Evolutionary conservation across 352 stramenopile genomes (phyloP).

Genomic region (Pythium periplocum): DNA sequence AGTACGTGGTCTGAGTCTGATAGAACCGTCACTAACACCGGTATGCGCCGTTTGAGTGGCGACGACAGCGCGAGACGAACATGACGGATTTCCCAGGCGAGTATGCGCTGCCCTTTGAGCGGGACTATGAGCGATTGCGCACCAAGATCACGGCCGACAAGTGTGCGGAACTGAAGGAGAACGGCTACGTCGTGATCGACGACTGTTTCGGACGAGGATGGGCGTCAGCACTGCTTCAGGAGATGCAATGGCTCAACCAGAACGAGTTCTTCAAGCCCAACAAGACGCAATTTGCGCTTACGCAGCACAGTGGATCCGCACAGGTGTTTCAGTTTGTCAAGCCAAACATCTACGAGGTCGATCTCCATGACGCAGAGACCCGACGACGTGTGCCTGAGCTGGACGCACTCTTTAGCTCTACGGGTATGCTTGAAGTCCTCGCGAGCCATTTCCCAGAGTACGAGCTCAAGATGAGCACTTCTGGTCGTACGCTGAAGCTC

Average conservation of each 20-base stretch:
- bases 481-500: constrained; percentile 63
- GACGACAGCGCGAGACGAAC: no score
- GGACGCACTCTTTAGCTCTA: constrained; percentile 60
- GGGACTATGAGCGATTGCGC: constrained; percentile 46
- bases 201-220: constrained; percentile 56
- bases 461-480: constrained; percentile 52
- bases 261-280: constrained; percentile 61
- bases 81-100: constrained; percentile 20
- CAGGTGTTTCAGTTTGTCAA: constrained; percentile 63
- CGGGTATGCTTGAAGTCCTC: constrained; percentile 41
- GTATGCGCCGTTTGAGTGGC: no score
- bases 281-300: constrained; percentile 79
- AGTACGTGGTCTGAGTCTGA: no score
- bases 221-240: constrained; percentile 47
- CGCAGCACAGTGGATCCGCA: constrained; percentile 22
- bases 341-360: constrained; percentile 81
- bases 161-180: constrained; percentile 39
- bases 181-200: constrained; percentile 62
- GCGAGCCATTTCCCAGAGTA: constrained; percentile 48
- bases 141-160: constrained; percentile 33
- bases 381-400: constrained; percentile 54
- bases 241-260: constrained; percentile 57
- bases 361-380: constrained; percentile 62
- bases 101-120: constrained; percentile 46
- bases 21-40: no score